phyloP scores from a whole-genome alignment of 2,329 filamentous ascomycete genomes.

The Aspergillus bombycis region DNA sequence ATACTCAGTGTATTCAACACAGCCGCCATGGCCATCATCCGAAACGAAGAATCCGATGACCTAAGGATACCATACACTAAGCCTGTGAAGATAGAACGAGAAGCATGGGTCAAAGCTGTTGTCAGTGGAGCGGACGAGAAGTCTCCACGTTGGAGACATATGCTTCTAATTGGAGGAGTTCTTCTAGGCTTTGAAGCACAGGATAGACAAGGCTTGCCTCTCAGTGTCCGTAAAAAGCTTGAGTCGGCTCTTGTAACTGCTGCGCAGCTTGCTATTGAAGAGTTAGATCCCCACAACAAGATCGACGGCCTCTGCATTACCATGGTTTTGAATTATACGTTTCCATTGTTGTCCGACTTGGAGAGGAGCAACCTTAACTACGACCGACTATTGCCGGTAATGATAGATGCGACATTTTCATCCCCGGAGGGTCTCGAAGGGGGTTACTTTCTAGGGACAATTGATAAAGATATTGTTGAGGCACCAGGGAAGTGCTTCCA shows the following conservation, averaged over 20 bases:
- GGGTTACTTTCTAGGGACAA: conserved; percentile 72
- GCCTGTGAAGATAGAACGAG: conserved; percentile 56
- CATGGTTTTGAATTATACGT: conserved; percentile 75
- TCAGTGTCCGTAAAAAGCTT: conserved; percentile 66
- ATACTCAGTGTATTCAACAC: conserved; percentile 66
- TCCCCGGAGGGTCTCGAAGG: conserved; percentile 73
- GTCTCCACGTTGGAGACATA: conserved; percentile 76
- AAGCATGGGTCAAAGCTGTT: conserved; percentile 63
- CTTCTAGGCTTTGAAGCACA: conserved; percentile 74
- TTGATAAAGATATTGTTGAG: conserved; percentile 69
- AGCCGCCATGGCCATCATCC: conserved; percentile 58
- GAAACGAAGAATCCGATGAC: conserved; percentile 47
- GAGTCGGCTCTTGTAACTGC: conserved; percentile 75
- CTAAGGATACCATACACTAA: conserved; percentile 37
- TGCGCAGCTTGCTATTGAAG: conserved; percentile 71
- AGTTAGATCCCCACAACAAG: conserved; percentile 55
- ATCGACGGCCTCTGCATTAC: conserved; percentile 60
- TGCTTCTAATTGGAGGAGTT: conserved; percentile 77
- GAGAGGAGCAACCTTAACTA: conserved; percentile 65
- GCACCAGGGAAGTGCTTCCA: conserved; percentile 59
- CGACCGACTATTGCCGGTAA: conserved; percentile 69
- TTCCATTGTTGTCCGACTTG: conserved; percentile 68
- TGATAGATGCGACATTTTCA: conserved; percentile 69
- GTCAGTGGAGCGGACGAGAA: conserved; percentile 63
- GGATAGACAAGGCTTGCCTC: conserved; percentile 65